Base-by-base conservation (phyloP, 805 yeast species). In the Teunomyces cretensis region DNA sequence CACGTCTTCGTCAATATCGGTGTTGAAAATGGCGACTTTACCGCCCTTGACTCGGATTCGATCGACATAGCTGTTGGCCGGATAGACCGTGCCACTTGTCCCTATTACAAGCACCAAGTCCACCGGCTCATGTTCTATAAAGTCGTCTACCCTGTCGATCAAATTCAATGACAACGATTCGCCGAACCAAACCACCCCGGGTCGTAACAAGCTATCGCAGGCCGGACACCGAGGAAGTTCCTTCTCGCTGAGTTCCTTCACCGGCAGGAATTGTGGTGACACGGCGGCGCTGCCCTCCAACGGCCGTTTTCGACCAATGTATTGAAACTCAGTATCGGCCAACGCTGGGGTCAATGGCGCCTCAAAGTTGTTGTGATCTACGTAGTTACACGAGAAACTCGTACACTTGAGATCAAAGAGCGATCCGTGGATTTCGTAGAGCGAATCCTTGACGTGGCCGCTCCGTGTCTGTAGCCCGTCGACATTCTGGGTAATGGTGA, bases 161-260 rank as follows among this genome's bases (percentile, higher is more conserved):
- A 74, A 76, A 39, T 66, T 66, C 44, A 87, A 62, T 0, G 96
- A 88, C 37, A 90, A 67, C 12, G 89, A 76, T 63, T 90, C 97
- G n/a, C 97, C 97, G 65, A 86, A 88, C 97, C 96, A 90, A 5
- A 89, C 91, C 2, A 90, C 95, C 0, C 94, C 96, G 0, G 97
- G 97, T 16, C 97, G 71, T 46, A 90, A 65, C 9, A 86, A 59
- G 30, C 62, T 52, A 0, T 83, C 84, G 59, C 97, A 90, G 9
- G 66, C 67, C 0, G 96, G 96, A 60, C 97, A 90, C 32, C 64
- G 75, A 1, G 96, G 96, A 9, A 88, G 70, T 1, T 80, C 80
- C 1, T 63, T 57, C 39, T 66, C 76, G 2, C 72, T 65, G 1
- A 88, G 64, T 12, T 67, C 58, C n/a, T 76, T 69, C 2, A 76